phyloP scores from a whole-genome alignment of 768 basidiomycete species.

The Suillus tomentosus region DNA sequence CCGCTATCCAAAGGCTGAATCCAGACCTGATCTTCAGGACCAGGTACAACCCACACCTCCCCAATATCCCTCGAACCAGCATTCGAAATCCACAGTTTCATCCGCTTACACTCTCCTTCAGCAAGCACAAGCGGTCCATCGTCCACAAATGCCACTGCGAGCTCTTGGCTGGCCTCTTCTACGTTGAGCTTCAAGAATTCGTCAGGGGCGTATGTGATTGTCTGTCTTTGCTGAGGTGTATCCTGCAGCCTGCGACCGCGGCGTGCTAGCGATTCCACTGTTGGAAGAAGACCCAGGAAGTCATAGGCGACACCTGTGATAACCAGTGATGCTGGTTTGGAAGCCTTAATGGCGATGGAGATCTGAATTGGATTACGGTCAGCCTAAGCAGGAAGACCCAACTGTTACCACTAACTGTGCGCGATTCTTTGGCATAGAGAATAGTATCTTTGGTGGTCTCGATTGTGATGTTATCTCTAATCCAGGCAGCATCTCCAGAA shows the following conservation, averaged over 20 bases:
- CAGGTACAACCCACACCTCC: slow-evolving; percentile 73
- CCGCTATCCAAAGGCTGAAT: slow-evolving; percentile 33
- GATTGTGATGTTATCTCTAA: slow-evolving; percentile 49
- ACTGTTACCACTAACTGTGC: slow-evolving; percentile 48
- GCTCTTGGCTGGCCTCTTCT: slow-evolving; percentile 62
- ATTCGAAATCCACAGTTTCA: slow-evolving; percentile 66
- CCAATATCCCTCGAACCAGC: slow-evolving; percentile 57
- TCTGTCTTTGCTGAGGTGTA: slow-evolving; percentile 69
- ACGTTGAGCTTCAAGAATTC: slow-evolving; percentile 60
- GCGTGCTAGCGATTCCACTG: slow-evolving; percentile 62
- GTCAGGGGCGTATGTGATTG: slow-evolving; percentile 73
- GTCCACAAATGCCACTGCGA: slow-evolving; percentile 59
- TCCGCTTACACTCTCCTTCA: slow-evolving; percentile 67
- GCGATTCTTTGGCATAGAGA: slow-evolving; percentile 64
- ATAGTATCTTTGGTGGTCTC: slow-evolving; percentile 63
- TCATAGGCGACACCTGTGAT: slow-evolving; percentile 63
- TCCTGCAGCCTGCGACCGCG: slow-evolving; percentile 79
- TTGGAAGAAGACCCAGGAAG: slow-evolving; percentile 74
- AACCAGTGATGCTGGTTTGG: slow-evolving; percentile 50
- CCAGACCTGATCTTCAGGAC: slow-evolving; percentile 66
- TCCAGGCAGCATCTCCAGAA: slow-evolving; percentile 32
- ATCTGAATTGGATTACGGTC: slow-evolving; percentile 41
- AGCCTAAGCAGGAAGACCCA: slow-evolving; percentile 5
- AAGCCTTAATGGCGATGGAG: slow-evolving; percentile 61
- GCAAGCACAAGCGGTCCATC: slow-evolving; percentile 52